Conservation (phyloP, 257 asterid genomes). For the Verbascum thapsus region DNA sequence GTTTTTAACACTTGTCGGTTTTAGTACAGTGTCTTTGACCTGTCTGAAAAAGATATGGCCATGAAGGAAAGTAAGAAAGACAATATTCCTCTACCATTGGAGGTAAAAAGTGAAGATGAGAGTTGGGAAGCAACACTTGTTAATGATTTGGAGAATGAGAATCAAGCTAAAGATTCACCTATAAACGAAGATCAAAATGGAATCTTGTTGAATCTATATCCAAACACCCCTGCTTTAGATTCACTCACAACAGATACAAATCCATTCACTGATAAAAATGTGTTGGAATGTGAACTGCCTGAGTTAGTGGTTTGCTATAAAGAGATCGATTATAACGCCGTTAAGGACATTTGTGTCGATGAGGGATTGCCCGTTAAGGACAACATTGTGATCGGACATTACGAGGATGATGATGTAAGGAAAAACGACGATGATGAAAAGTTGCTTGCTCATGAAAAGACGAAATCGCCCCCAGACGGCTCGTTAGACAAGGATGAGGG, state of each 20-base stretch:
- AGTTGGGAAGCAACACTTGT: constrained; percentile 34
- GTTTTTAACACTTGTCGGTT: constrained; percentile 5
- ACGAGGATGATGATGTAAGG: constrained; percentile 39
- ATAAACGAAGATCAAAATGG: constrained; percentile 34
- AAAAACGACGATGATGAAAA: constrained; percentile 32
- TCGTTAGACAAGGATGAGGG: constrained; percentile 30
- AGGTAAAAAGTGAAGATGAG: constrained; percentile 35
- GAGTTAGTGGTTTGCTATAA: constrained; percentile 59
- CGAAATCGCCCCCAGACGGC: constrained; percentile 28
- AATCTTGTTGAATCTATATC: constrained; percentile 19
- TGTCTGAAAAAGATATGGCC: constrained; percentile 45
- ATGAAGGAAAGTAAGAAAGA: constrained; percentile 66
- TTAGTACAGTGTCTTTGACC: constrained; percentile 45
- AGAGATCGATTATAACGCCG: constrained; percentile 43
- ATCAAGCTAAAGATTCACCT: constrained; percentile 30
- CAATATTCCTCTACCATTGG: constrained; percentile 27
- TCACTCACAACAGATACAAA: constrained; percentile 29
- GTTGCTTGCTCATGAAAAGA: constrained; percentile 24
- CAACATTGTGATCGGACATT: constrained; percentile 36
- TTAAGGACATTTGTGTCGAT: constrained; percentile 83
- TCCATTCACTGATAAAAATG: constrained; percentile 51
- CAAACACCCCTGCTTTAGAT: constrained; percentile 29
- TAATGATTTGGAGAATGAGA: constrained; percentile 36
- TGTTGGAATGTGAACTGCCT: constrained; percentile 53
- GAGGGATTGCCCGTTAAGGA: constrained; percentile 58